Evolutionary conservation across 768 basidiomycete genomes (phyloP), one percentile per base, ranked within the genome.

Genomic region (Leucosporidium creatinivorum): DNA sequence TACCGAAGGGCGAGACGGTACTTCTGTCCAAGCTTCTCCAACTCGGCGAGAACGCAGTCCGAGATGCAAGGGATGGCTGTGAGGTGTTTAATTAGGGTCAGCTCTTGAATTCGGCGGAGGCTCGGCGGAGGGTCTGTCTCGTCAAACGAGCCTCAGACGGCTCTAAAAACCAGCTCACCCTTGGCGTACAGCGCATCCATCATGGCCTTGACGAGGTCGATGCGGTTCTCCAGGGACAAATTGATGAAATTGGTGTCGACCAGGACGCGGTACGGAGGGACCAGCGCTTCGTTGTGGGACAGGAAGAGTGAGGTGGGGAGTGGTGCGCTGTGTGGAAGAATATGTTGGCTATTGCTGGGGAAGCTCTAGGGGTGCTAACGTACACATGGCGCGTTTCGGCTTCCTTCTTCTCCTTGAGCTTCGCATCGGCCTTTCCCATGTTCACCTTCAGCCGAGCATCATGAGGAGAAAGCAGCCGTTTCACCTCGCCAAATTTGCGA

Each of bases 191-290:
- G 82, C 75, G 92, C 94, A 76, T 99, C 96, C 96, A 99, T 98
- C 96, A 99, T 97, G n/a, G 90, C 93, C 75, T 87, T 86, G 26
- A 97, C 82, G 63, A 98, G 83, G 78, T 99, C 96, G 72, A 99
- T 81, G 78, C 97, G 96, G 79, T 98, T 99, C 81, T 99, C 96
- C 58, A 99, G 83, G 73, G 88, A 91, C 78, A 98, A 94, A 77
- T 98, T 98, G 83, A 99, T 99, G 74, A 99, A 98, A 78, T 99
- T 99, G 77, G 96, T 99, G 79, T 99, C 96, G 68, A 99, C 91
- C 49, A 99, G 85, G 31, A 99, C 91, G 25, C 94, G 86, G 77
- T 98, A 99, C 4, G 96, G 96, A 0, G 96, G 96, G 0, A 91
- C 93, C 57, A 99, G 88, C 25, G 96, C 88, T 26, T 89, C 87